A percentile compares a stretch with the other conserved stretches of the same genome.
phyloP scores from a whole-genome alignment of 805 yeast species.

The Saccharomycopsis schoenii region DNA sequence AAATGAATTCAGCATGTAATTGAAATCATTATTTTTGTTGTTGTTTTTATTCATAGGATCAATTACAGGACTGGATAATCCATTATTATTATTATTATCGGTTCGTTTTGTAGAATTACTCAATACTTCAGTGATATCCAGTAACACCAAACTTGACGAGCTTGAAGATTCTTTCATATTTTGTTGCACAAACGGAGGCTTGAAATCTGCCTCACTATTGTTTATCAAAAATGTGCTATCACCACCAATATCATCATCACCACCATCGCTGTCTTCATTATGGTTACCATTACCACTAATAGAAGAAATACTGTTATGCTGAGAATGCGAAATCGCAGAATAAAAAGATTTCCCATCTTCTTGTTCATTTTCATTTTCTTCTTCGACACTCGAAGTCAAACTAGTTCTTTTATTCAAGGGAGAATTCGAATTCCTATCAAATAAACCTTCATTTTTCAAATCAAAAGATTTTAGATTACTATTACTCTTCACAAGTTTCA shows the following conservation, averaged over 20 bases:
- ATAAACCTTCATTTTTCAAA: neutral
- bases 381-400: neutral
- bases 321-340: constrained; percentile 10
- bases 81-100: neutral
- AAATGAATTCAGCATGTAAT: neutral
- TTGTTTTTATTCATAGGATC: neutral
- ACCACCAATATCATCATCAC: neutral
- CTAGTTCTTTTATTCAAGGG: neutral
- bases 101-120: neutral
- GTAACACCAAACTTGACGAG: neutral
- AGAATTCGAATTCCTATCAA: neutral
- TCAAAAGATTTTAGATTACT: neutral
- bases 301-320: neutral
- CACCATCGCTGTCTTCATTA: neutral
- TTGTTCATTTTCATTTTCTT: neutral
- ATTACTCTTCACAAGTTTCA: neutral
- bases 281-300: too few relatives aligned
- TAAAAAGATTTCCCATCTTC: constrained; percentile 14
- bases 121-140: neutral
- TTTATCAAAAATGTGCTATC: neutral
- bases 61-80: neutral
- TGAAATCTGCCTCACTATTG: neutral
- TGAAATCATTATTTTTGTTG: neutral
- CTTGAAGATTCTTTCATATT: neutral
- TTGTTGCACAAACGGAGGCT: neutral